Evolutionary conservation across 805 yeast species (phyloP), one percentile per base, ranked within the genome.

Genomic region (Kurtzmaniella fragi): DNA sequence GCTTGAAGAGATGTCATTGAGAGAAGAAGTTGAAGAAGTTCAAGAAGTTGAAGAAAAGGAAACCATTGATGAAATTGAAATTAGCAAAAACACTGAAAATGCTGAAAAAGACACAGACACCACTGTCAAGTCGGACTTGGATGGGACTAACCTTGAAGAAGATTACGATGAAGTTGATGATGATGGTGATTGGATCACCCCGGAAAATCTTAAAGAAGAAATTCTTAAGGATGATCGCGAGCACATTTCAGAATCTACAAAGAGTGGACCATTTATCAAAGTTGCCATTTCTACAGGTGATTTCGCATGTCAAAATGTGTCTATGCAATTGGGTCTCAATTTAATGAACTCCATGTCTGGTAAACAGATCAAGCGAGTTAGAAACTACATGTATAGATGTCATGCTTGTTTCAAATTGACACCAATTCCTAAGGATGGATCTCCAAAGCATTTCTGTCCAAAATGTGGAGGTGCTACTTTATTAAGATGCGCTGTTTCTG

Each of bases 281-380:
- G 93, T 83, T 14, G 99, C 97, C 2, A 64, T 93, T 36, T 82
- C 96, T 0, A 84, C 97, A 0, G 95, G 95, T 20, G 99, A 93
- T 77, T 93, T 91, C 66, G 98, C 99, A 2, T 87, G 91, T 53
- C 99, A 93, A 62, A 93, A 93, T 61, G 96, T 90, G 12, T 77
- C 96, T 1, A 71, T 93, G 65, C 98, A 91, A 61, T 73, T 93
- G 50, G 96, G 96, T 4, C 61, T 93, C 42, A 84, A 86, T 48
- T 70, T 91, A 49, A 83, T 93, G 80, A 90, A 90, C 61, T 71
- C 85, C 17, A 73, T 78, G 66, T 78, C 90, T 1, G 99, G 99
- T 15, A 68, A 81, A 46, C 88, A 82, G 52, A 90, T 93, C 62
- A 83, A 78, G 48, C 78, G 86, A 57, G 84, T 93, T 27, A 76